Evolutionary conservation across 768 basidiomycete genomes (phyloP).

Genomic region (Hygrocybe punicea): DNA sequence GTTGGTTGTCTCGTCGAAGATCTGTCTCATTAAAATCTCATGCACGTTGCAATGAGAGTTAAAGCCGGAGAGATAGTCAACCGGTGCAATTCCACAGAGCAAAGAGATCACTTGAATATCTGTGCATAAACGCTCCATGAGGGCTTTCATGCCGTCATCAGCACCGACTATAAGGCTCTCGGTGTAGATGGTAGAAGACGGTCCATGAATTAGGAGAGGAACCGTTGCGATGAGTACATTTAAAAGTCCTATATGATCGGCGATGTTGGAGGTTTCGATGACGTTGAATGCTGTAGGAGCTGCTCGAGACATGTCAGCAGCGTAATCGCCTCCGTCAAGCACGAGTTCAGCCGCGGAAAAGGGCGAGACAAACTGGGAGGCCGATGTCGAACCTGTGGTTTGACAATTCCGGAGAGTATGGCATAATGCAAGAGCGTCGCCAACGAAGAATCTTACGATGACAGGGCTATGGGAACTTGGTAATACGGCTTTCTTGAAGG

Average conservation of each 20-base stretch:
- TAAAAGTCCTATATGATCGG: constrained; percentile 38
- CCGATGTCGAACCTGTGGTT: neutral
- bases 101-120: constrained; percentile 34
- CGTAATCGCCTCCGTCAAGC: constrained; percentile 28
- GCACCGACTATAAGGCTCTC: constrained; percentile 27
- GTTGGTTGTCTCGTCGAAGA: neutral
- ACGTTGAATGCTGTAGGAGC: constrained; percentile 37
- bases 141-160: constrained; percentile 30
- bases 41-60: constrained; percentile 36
- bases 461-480: constrained; percentile 1
- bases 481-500: constrained; percentile 18
- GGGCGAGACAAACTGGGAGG: neutral
- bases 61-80: constrained; percentile 35
- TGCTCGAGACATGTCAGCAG: neutral
- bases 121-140: constrained; percentile 29
- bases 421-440: constrained; percentile 31
- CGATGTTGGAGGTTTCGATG: constrained; percentile 42
- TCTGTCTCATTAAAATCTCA: constrained; percentile 23
- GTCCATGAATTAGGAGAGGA: constrained; percentile 25
- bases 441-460: constrained; percentile 27
- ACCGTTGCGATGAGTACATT: constrained; percentile 34
- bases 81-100: constrained; percentile 35
- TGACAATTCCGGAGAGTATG: constrained; percentile 14
- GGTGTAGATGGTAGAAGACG: constrained; percentile 32
- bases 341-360: neutral